Conservation (phyloP, 129 eudicot genomes). For the Dittrichia graveolens region DNA sequence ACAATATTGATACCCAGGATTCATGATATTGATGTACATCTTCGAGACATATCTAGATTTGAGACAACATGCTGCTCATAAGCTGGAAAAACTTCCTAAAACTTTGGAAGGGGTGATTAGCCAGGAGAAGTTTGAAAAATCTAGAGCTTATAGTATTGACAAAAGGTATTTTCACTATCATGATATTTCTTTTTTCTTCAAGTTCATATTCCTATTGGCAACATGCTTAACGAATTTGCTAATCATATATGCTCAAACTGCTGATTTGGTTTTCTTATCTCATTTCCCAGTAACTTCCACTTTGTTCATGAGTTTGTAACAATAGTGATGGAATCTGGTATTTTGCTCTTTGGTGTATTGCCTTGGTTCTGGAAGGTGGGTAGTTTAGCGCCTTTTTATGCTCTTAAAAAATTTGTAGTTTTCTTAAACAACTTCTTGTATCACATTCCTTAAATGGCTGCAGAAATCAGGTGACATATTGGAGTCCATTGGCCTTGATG, state of each 20-base stretch:
- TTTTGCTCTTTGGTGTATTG: conserved; percentile 68
- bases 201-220: not conserved
- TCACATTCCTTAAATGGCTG: conserved; percentile 20
- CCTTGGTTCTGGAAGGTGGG: conserved; percentile 99
- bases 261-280: not conserved
- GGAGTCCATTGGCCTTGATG: conserved; percentile 60
- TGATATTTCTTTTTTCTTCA: conserved; percentile 1
- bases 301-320: conserved; percentile 85
- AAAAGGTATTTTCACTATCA: conserved; percentile 59
- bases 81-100: conserved; percentile 82
- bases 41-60: conserved; percentile 87
- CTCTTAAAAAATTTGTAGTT: not conserved
- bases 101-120: conserved; percentile 87
- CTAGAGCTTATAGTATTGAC: conserved; percentile 93
- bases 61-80: conserved; percentile 87
- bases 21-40: conserved; percentile 88
- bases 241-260: not conserved
- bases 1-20: conserved; percentile 49
- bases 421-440: conserved; percentile 13
- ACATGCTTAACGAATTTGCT: not conserved
- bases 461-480: conserved; percentile 77
- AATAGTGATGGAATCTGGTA: conserved; percentile 77
- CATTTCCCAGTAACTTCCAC: conserved; percentile 70
- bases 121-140: conserved; percentile 88
- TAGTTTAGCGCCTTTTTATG: conserved; percentile 10